Evolutionary conservation across 305 asterid species (phyloP).

Genomic region (Solanum hybrid): DNA sequence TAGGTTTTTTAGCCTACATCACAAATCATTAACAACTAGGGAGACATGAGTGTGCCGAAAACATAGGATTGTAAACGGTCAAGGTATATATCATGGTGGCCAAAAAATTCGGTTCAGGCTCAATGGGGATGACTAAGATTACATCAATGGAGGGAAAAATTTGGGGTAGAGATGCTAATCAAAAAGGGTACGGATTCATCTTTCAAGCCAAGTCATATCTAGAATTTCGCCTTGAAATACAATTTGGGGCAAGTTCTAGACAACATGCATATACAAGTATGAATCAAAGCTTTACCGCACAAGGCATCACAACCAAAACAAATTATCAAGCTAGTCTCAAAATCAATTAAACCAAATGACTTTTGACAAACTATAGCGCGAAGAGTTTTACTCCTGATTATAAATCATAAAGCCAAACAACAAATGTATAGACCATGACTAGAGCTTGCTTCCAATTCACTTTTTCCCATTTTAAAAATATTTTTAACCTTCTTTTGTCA

Average conservation of each 20-base stretch:
- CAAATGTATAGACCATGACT: neutral
- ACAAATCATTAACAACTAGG: neutral
- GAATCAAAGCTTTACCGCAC: neutral
- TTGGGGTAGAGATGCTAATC: neutral
- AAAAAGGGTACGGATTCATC: neutral
- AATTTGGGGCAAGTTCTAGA: neutral
- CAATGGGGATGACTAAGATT: neutral
- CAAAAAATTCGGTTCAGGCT: neutral
- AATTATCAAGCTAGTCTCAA: neutral
- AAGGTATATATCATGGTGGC: neutral
- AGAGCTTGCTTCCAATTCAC: neutral
- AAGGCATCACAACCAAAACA: neutral
- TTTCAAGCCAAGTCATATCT: neutral
- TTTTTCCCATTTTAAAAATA: neutral
- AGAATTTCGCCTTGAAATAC: neutral
- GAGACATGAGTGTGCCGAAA: neutral
- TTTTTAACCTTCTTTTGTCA: neutral
- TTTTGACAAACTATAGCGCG: neutral
- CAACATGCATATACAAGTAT: neutral
- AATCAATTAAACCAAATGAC: neutral
- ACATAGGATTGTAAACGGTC: neutral
- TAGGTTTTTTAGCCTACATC: neutral
- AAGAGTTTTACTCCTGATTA: neutral
- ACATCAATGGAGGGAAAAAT: neutral
- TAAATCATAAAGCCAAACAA: neutral